A percentile compares a stretch with the other conserved stretches of the same genome.
These are phyloP conservation scores for Prosopis cineraria DNA, from an alignment of 306 rosid species.

Conservation along the genomic window DNA sequence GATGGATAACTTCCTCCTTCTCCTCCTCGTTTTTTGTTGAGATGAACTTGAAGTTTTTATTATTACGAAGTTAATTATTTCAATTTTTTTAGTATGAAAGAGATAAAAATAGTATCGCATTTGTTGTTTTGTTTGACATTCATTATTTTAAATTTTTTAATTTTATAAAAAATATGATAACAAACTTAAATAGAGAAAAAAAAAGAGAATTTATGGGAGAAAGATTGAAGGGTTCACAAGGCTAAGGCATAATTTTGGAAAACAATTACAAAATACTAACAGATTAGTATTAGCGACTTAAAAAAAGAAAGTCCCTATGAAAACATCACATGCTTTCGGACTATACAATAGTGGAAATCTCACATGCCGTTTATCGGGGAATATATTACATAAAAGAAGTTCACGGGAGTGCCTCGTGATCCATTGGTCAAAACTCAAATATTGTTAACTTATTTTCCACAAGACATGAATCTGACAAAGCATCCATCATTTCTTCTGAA, in stretches of 20 bases:
- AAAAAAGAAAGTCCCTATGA: background rate
- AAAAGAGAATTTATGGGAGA: background rate
- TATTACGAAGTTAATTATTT: no score
- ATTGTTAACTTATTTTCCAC: background rate
- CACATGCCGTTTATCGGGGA: conserved; percentile 23
- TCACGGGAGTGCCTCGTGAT: conserved; percentile 51
- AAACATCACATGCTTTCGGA: background rate
- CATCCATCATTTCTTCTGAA: background rate
- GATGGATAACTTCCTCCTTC: no score
- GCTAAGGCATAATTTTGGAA: background rate
- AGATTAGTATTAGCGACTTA: background rate
- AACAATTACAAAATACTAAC: no score
- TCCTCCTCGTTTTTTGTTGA: no score
- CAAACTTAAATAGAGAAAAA: no score
- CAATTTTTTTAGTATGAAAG: no score
- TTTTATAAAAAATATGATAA: no score
- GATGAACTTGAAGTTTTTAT: no score
- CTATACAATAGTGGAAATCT: background rate
- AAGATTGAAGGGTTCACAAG: background rate
- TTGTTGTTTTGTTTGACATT: no score
- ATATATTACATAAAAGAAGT: conserved; percentile 28
- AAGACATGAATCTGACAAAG: background rate
- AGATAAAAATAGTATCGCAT: no score
- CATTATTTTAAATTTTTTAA: no score
- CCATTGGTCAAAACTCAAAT: conserved; percentile 10